Conservation (phyloP, 139 green algal genomes). For the Mychonastes homosphaera region DNA sequence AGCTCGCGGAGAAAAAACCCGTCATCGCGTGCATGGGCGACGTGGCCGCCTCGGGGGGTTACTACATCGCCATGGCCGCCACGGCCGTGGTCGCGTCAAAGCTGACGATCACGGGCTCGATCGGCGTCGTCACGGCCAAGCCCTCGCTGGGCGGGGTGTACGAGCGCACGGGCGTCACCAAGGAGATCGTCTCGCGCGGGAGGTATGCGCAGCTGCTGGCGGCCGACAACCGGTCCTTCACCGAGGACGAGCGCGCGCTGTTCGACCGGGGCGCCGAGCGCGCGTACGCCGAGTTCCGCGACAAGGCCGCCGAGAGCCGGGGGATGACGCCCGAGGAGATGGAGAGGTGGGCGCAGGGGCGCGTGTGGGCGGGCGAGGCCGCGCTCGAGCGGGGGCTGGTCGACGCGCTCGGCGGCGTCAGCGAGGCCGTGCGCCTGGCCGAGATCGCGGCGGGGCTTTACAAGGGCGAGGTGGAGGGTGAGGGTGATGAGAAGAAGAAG, state of each 20-base stretch:
- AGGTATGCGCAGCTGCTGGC: slow-evolving; percentile 68
- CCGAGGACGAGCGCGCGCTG: slow-evolving; percentile 57
- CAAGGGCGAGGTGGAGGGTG: slow-evolving; percentile 15
- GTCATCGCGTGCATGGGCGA: slow-evolving; percentile 90
- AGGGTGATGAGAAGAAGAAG: slow-evolving; percentile 22
- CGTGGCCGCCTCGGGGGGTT: slow-evolving; percentile 85
- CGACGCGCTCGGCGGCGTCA: slow-evolving; percentile 74
- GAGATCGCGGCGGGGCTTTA: slow-evolving; percentile 61
- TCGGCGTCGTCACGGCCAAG: slow-evolving; percentile 84
- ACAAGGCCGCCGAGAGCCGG: slow-evolving; percentile 55
- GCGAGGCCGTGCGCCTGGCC: slow-evolving; percentile 58
- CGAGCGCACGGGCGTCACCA: slow-evolving; percentile 51
- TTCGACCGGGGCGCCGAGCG: slow-evolving; percentile 62
- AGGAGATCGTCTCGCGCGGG: slow-evolving; percentile 65
- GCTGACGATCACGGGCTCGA: slow-evolving; percentile 86
- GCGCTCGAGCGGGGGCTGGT: slow-evolving; percentile 65
- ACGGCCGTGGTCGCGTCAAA: slow-evolving; percentile 71
- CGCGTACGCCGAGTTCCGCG: slow-evolving; percentile 77
- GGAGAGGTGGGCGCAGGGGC: slow-evolving; percentile 63
- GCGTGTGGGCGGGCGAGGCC: slow-evolving; percentile 73
- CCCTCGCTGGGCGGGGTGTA: slow-evolving; percentile 86
- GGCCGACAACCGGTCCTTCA: slow-evolving; percentile 69
- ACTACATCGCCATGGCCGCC: slow-evolving; percentile 90
- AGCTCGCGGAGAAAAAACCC: slow-evolving; percentile 68
- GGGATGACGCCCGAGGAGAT: slow-evolving; percentile 42